Evolutionary conservation across 306 rosid genomes (phyloP).

Genomic region (Fagus sylvatica): DNA sequence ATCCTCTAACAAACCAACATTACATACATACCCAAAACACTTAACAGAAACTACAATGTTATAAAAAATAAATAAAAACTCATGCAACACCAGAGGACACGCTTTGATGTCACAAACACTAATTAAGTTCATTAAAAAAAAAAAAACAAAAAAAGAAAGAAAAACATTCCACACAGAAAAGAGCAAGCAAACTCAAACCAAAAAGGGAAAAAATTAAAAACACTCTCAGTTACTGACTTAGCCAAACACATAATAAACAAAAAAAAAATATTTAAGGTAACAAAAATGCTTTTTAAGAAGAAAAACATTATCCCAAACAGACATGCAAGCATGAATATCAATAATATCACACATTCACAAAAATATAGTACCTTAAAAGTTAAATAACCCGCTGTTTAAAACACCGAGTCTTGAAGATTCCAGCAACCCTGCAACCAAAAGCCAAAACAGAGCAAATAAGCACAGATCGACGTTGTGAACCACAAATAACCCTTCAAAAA

Average conservation of each 20-base stretch:
- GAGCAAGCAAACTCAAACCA: background rate
- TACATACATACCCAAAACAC: background rate
- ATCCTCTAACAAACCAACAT: background rate
- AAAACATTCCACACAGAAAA: no score
- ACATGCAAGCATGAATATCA: background rate
- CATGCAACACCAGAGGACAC: background rate
- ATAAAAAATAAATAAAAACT: background rate
- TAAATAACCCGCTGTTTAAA: background rate
- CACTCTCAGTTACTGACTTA: background rate
- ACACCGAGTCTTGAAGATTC: background rate
- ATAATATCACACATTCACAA: background rate
- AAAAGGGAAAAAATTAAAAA: background rate
- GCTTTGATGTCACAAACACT: background rate
- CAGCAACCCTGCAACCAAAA: background rate
- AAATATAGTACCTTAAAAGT: background rate
- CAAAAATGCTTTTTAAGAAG: background rate
- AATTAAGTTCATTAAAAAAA: background rate
- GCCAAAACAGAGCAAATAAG: background rate
- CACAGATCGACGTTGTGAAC: background rate
- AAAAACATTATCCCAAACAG: background rate
- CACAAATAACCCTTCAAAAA: background rate
- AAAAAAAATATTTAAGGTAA: background rate
- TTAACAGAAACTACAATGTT: background rate
- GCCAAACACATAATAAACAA: background rate
- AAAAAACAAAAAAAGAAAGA: background rate